Percentiles rank a stretch among this genome's conserved stretches.
These are phyloP conservation scores for Mangifera indica DNA, from an alignment of 345 rosid species.

Conservation along the genomic window DNA sequence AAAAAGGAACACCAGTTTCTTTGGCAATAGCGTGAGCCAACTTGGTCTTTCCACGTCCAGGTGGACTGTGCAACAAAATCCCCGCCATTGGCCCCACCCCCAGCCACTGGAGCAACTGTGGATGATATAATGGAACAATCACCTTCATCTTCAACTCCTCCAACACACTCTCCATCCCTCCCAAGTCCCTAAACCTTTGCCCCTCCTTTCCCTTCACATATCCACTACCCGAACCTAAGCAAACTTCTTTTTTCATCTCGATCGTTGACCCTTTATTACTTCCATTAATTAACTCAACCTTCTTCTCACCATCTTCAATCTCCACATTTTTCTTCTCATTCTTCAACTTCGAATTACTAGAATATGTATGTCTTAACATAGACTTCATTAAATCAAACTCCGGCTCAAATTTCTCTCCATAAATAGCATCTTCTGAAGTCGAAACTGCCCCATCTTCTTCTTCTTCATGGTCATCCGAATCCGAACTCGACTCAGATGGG, in stretches of 20 bases:
- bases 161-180: constrained; percentile 61
- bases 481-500: constrained; percentile 23
- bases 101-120: constrained; percentile 50
- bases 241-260: constrained; percentile 23
- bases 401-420: constrained; percentile 47
- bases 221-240: constrained; percentile 27
- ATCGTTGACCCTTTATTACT: background rate
- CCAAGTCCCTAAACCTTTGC: constrained; percentile 74
- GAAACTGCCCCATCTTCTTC: constrained; percentile 43
- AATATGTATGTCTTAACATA: constrained; percentile 46
- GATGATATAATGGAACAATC: constrained; percentile 71
- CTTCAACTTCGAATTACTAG: constrained; percentile 23
- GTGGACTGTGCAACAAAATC: constrained; percentile 78
- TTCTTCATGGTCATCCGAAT: constrained; percentile 9
- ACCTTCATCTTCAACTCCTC: constrained; percentile 75
- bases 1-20: constrained; percentile 77
- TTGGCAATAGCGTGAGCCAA: constrained; percentile 78
- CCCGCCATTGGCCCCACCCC: constrained; percentile 75
- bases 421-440: constrained; percentile 60
- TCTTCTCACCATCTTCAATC: constrained; percentile 47
- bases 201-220: constrained; percentile 40
- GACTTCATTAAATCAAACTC: constrained; percentile 60
- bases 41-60: constrained; percentile 82
- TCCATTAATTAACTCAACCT: constrained; percentile 32
- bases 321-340: constrained; percentile 53